These are phyloP conservation scores for Septoria linicola DNA, from an alignment of 2,329 filamentous ascomycete genomes.

Conservation along the genomic window DNA sequence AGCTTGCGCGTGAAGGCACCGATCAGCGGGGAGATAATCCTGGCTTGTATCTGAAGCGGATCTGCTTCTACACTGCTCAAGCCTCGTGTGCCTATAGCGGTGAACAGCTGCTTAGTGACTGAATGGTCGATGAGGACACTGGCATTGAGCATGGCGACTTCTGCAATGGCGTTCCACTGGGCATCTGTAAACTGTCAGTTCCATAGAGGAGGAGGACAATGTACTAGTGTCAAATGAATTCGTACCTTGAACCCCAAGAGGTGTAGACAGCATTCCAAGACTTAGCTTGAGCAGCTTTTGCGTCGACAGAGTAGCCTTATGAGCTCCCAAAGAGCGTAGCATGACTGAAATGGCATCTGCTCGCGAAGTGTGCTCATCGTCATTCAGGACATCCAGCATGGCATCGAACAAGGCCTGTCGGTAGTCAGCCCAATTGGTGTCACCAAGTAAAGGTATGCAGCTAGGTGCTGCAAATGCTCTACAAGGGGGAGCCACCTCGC, in stretches of 20 bases:
- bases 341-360: slow-evolving; percentile 20
- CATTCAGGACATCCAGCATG: neutral
- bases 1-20: slow-evolving; percentile 33
- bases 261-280: slow-evolving; percentile 28
- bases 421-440: neutral
- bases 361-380: neutral
- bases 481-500: too few species aligned
- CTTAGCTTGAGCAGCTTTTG: slow-evolving; percentile 6
- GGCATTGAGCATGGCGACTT: slow-evolving; percentile 48
- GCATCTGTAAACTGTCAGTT: neutral
- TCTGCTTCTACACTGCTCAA: neutral
- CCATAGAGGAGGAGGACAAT: neutral
- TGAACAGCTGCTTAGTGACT: slow-evolving; percentile 16
- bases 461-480: neutral
- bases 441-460: neutral
- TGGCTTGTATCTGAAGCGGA: slow-evolving; percentile 4
- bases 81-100: neutral
- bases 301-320: slow-evolving; percentile 1
- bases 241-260: neutral
- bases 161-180: slow-evolving; percentile 43
- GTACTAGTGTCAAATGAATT: neutral
- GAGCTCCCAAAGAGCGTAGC: slow-evolving; percentile 25
- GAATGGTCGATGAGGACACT: slow-evolving; percentile 44
- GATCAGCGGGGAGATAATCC: slow-evolving; percentile 35
- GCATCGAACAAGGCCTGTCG: slow-evolving; percentile 6